Base-by-base conservation (phyloP, 768 basidiomycete species). In the Lyophyllum atratum region DNA sequence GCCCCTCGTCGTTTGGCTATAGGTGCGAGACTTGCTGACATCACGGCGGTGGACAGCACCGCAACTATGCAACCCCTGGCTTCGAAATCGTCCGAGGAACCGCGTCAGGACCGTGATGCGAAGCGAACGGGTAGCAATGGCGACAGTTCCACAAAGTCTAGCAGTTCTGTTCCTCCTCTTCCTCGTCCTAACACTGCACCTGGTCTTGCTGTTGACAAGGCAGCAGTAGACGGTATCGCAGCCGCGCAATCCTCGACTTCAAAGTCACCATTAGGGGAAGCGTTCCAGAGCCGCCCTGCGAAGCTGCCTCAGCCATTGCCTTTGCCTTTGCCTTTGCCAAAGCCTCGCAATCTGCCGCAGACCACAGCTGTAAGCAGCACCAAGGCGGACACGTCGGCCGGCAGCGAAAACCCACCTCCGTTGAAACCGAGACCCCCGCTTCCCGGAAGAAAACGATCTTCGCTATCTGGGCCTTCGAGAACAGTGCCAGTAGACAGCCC, bases 11-110 rank as follows among this genome's bases (percentile, higher is more conserved):
- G n/a, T n/a, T n/a, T n/a, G n/a, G n/a, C n/a, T n/a, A n/a, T n/a
- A n/a, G n/a, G n/a, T n/a, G n/a, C n/a, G n/a, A n/a, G n/a, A n/a
- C n/a, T n/a, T n/a, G n/a, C 46, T 24, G 31, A 53, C 31, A 43
- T 44, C 39, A 56, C 49, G 50, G 47, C 47, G 2, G 45, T 60
- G 26, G 55, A 59, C 24, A 21, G n/a, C 12, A 17, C 39, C 14
- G 14, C 26, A 3, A 47, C 17, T 3, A 28, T 15, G 4, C 17
- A n/a, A 19, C 15, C 39, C 39, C 4, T n/a, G n/a, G 4, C 39
- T 19, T 40, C 39, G 15, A 39, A 39, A 39, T 39, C 37, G 8
- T 4, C 15, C 8, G 6, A 4, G 39, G 39, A 19, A n/a, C n/a
- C n/a, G n/a, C n/a, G n/a, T 15, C n/a, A 9, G 34, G 34, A 3